Base-by-base conservation (phyloP, 768 basidiomycete genomes). In the Russula sp. region DNA sequence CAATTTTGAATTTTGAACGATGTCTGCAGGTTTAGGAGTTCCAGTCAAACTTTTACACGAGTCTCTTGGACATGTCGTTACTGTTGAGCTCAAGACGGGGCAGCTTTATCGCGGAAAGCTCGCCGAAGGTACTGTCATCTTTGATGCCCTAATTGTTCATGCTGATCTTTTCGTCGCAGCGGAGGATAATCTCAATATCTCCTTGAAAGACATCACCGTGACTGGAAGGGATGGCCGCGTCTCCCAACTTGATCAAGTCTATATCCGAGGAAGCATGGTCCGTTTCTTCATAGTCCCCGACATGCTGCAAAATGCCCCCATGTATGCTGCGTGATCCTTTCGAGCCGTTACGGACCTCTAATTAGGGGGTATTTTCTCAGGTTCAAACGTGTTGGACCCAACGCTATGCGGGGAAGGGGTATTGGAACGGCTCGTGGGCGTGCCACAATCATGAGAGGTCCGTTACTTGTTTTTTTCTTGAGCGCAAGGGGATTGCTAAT, bases 241-340 rank as follows among this genome's bases (percentile, higher is more conserved):
- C 34, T 97, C 97, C 13, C 97, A 99, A 74, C 82, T 99, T 55
- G 97, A 98, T 78, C 96, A 98, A 75, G 96, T 98, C 37, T 99
- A 99, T 77, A 99, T 99, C 69, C 82, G 97, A 70, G 97, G 97
- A 62, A 95, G 94, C 74, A 97, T 98, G 91, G 81, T 98, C 68
- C 83, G 97, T 68, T 98, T 97, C 80, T 96, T 98, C 78, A 98
- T 98, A 74, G 97, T 99, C 22, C 97, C 97, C 59, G 97, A 98
- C 76, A 98, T 99, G 91, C 79, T 99, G 69, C 91, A 98, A 73
- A 98, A 98, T 74, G 97, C 97, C 14, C 97, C 97, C 20, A 99
- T 99, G 97, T 95, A 72, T 74, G 91, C 79, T 59, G 59, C 66
- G 48, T 42, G 48, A 62, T 45, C 63, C 31, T 20, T 64, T 51